phyloP scores from a whole-genome alignment of 2,329 filamentous ascomycete species.

The Hawksworthiomyces lignivorus region DNA sequence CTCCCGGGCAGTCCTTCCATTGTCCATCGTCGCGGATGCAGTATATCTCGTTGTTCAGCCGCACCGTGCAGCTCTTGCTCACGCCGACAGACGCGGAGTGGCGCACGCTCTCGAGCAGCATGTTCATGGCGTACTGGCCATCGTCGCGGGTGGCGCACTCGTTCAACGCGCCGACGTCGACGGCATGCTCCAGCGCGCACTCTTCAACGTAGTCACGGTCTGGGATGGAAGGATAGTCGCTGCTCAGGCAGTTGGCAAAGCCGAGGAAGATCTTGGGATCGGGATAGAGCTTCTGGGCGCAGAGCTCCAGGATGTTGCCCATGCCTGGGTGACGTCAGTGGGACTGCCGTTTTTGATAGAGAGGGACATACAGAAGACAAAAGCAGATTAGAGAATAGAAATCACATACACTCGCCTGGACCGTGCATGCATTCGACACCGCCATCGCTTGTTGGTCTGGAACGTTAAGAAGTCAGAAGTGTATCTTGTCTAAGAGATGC shows the following conservation, averaged over 20 bases:
- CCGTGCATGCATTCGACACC: constrained; percentile 87
- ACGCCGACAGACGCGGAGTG: constrained; percentile 57
- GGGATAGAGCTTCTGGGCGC: constrained; percentile 74
- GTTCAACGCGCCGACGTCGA: constrained; percentile 76
- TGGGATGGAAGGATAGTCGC: constrained; percentile 70
- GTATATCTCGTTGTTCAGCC: constrained; percentile 70
- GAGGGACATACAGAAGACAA: background rate
- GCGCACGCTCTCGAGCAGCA: constrained; percentile 61
- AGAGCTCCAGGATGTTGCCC: constrained; percentile 91
- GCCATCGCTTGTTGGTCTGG: constrained; percentile 63
- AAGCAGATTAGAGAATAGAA: background rate
- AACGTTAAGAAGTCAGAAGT: background rate
- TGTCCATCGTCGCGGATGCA: constrained; percentile 73
- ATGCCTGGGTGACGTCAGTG: constrained; percentile 43
- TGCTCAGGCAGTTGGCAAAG: constrained; percentile 84
- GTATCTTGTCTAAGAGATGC: background rate
- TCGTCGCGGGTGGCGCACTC: constrained; percentile 72
- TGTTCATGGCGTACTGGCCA: constrained; percentile 58
- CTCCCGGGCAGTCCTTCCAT: constrained; percentile 72
- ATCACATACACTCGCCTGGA: constrained; percentile 60
- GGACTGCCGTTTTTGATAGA: background rate
- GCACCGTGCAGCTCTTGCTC: constrained; percentile 67
- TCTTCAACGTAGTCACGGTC: constrained; percentile 69
- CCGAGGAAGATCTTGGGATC: constrained; percentile 83
- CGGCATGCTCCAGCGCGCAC: constrained; percentile 84